Evolutionary conservation across 805 yeast species (phyloP).

Genomic region (Lachancea cidri): DNA sequence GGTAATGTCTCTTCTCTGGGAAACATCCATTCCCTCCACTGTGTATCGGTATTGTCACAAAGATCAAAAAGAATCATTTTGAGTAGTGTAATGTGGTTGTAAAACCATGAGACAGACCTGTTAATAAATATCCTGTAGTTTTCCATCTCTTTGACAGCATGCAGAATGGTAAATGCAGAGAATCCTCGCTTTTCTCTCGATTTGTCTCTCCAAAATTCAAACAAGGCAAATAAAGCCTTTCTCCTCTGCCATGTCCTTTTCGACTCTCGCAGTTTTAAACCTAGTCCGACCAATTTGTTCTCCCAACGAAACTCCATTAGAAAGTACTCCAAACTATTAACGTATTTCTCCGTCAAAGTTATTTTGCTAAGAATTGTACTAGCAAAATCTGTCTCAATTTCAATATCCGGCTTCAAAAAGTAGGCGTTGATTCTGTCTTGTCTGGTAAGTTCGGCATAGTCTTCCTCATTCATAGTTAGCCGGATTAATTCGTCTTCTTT

Average conservation of each 20-base stretch:
- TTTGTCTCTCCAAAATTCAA: constrained; percentile 36
- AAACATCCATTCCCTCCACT: constrained; percentile 37
- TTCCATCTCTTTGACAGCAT: constrained; percentile 35
- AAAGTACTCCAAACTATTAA: constrained; percentile 32
- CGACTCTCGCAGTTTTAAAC: constrained; percentile 30
- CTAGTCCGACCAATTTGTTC: constrained; percentile 29
- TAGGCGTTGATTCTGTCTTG: constrained; percentile 30
- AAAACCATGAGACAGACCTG: constrained; percentile 35
- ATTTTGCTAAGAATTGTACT: constrained; percentile 24
- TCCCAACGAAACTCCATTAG: constrained; percentile 36
- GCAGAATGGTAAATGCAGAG: constrained; percentile 26
- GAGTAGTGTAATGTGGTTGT: constrained; percentile 32
- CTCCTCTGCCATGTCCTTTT: constrained; percentile 36
- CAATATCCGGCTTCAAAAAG: constrained; percentile 25
- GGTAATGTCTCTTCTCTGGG: constrained; percentile 25
- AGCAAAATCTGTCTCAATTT: constrained; percentile 26
- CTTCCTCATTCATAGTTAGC: constrained; percentile 18
- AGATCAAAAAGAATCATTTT: constrained; percentile 33
- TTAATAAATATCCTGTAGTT: constrained; percentile 32
- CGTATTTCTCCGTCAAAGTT: constrained; percentile 31
- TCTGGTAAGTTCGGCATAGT: constrained; percentile 16
- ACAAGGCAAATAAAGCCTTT: constrained; percentile 32
- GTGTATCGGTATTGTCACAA: constrained; percentile 30
- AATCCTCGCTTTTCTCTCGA: constrained; percentile 30
- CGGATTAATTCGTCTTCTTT: constrained; percentile 28